Evolutionary conservation across 1,284 basidiomycete species (phyloP).

Genomic region (Pseudozyma hubeiensis): DNA sequence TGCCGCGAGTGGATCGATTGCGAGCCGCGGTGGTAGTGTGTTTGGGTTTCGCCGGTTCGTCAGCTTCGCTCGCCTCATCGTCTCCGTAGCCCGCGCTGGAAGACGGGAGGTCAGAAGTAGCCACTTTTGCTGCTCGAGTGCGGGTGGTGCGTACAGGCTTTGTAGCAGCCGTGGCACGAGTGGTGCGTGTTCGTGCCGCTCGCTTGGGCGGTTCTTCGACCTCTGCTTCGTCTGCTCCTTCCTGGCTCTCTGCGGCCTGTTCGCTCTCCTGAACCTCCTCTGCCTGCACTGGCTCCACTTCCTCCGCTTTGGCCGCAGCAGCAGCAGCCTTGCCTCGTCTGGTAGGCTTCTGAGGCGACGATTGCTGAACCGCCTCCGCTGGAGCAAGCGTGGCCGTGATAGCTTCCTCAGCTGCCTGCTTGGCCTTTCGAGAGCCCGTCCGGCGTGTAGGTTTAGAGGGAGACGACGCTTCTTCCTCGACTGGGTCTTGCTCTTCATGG

Average conservation of each 20-base stretch:
- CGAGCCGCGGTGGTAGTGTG: background rate
- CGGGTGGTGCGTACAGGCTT: slow-evolving; percentile 13
- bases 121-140: slow-evolving; percentile 7
- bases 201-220: slow-evolving; percentile 20
- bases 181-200: slow-evolving; percentile 17
- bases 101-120: slow-evolving; percentile 11
- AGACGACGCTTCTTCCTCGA: slow-evolving; percentile 7
- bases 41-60: slow-evolving; percentile 14
- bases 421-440: slow-evolving; percentile 26
- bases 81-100: slow-evolving; percentile 36
- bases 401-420: slow-evolving; percentile 22
- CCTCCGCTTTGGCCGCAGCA: slow-evolving; percentile 4
- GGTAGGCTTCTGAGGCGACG: slow-evolving; percentile 24
- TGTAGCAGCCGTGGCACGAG: slow-evolving; percentile 8
- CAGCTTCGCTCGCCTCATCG: slow-evolving; percentile 38
- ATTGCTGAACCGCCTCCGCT: background rate
- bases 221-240: slow-evolving; percentile 2
- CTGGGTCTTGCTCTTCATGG: background rate
- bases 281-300: background rate
- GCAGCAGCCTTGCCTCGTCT: slow-evolving; percentile 5
- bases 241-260: background rate
- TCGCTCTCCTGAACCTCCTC: slow-evolving; percentile 2
- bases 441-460: slow-evolving; percentile 27
- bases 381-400: slow-evolving; percentile 15
- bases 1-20: slow-evolving; percentile 4